A percentile compares a stretch with the other conserved stretches of the same genome.
Evolutionary conservation across 2,329 filamentous ascomycete species (phyloP).

Genomic region (Venturia pyrina): DNA sequence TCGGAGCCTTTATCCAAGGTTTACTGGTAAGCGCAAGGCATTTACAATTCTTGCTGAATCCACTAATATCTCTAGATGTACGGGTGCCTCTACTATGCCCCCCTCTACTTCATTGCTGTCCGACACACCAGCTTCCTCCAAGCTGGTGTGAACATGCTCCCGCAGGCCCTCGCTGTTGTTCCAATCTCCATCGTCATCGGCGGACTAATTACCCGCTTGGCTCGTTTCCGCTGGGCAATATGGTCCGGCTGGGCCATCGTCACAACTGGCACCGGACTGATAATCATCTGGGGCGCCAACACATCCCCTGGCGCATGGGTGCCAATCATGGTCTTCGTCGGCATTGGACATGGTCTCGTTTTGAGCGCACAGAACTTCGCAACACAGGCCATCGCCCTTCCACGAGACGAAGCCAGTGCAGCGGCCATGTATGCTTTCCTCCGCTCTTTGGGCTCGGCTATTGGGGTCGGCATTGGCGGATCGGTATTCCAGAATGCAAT

Average conservation of each 20-base stretch:
- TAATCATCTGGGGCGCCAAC: conserved; percentile 25
- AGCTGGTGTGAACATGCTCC: conserved; percentile 1
- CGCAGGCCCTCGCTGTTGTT: conserved; percentile 18
- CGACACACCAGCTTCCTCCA: not conserved
- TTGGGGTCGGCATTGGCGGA: conserved; percentile 26
- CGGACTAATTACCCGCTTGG: conserved; percentile 19
- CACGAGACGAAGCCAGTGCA: conserved; percentile 24
- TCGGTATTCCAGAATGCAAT: conserved; percentile 7
- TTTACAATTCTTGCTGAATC: not conserved
- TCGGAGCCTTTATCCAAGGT: conserved; percentile 32
- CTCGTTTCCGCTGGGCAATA: conserved; percentile 30
- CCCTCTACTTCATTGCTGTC: conserved; percentile 26
- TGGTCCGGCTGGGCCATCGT: conserved; percentile 32
- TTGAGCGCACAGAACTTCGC: conserved; percentile 30
- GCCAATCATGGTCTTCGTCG: conserved; percentile 27
- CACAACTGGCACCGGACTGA: conserved; percentile 26
- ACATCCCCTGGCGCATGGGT: conserved; percentile 29
- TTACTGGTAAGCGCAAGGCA: conserved; percentile 27
- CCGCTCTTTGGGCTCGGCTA: conserved; percentile 33
- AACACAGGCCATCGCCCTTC: conserved; percentile 28
- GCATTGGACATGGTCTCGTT: conserved; percentile 34
- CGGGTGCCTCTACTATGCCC: conserved; percentile 32
- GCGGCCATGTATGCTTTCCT: conserved; percentile 30
- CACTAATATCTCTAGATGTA: conserved; percentile 24
- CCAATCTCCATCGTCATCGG: conserved; percentile 21